Evolutionary conservation across 768 basidiomycete species (phyloP), one percentile per base, ranked within the genome.

Genomic region (Tephrocybe sp.): DNA sequence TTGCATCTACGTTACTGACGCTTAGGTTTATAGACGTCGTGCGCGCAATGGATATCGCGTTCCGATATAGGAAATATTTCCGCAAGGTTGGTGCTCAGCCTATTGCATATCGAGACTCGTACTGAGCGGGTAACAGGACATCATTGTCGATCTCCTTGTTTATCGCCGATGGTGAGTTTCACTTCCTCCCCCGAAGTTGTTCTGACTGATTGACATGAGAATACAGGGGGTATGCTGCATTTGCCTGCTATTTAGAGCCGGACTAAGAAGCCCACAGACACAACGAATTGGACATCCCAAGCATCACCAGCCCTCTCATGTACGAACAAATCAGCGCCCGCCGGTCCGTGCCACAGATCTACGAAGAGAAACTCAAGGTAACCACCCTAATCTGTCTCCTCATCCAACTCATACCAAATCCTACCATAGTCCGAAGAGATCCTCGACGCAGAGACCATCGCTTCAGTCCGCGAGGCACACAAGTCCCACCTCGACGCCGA

Each of bases 271-370:
- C 14, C 12, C 11, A 39, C 34, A 90, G 92, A 1, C 92, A 94
- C 64, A 95, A 95, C 60, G 92, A 94, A 66, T 77, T 93, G 26
- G 90, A 94, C 61, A 79, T 93, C 45, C 91, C 91, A 0, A 82
- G 83, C 13, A 89, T 92, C 64, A 96, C 94, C 0, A 87, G 87
- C 52, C 93, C 94, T 0, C 70, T 85, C 9, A 97, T 96, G 93
- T 97, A 97, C 68, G 78, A 89, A 65, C 82, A 88, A 69, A 95
- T 96, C 60, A 78, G 83, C 5, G 77, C 83, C 0, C 75, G 92
- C 42, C 79, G 75, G 40, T 88, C 87, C 11, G 90, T 93, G 4
- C 91, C 92, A 5, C 74, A 83, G 45, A 70, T 92, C 11, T 96
- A 94, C 63, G 91, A 94, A 61, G 79, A 87, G 39, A 84, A 83